Percentiles rank a stretch among this genome's conserved stretches.
These are phyloP conservation scores for Physcomitrellopsis africana DNA, from an alignment of 225 moss, liverwort and hornwort species.

Conservation along the genomic window DNA sequence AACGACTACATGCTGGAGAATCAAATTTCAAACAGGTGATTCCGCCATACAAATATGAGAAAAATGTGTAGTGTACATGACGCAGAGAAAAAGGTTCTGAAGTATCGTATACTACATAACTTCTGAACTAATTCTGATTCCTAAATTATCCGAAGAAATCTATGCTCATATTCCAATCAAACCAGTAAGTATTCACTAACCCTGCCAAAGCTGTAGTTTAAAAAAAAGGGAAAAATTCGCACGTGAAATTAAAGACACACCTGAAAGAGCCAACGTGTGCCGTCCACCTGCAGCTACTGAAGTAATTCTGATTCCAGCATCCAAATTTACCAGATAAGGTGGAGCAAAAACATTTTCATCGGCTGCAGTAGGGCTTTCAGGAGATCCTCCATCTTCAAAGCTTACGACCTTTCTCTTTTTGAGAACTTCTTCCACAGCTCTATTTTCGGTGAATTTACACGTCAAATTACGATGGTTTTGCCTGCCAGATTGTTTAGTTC, in stretches of 20 bases:
- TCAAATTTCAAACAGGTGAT: too few relatives aligned
- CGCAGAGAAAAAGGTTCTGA: too few relatives aligned
- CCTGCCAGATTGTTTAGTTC: slow-evolving; percentile 18
- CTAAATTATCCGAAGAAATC: too few relatives aligned
- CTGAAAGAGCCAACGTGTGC: slow-evolving; percentile 80
- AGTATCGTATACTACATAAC: too few relatives aligned
- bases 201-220: too few relatives aligned
- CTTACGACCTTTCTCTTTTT: slow-evolving; percentile 43
- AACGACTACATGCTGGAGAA: not conserved
- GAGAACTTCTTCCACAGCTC: slow-evolving; percentile 33
- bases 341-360: slow-evolving; percentile 55
- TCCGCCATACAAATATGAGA: too few relatives aligned
- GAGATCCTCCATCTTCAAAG: slow-evolving; percentile 37
- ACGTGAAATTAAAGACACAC: slow-evolving; percentile 27
- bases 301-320: slow-evolving; percentile 54
- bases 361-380: slow-evolving; percentile 34
- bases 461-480: slow-evolving; percentile 23
- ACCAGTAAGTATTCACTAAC: too few relatives aligned
- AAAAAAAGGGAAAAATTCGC: not conserved
- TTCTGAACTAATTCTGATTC: too few relatives aligned
- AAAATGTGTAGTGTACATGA: too few relatives aligned
- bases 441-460: slow-evolving; percentile 30
- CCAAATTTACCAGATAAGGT: slow-evolving; percentile 57
- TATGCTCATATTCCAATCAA: too few relatives aligned
- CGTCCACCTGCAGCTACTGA: slow-evolving; percentile 80